Conservation (phyloP, 176 grass and related monocot genomes). For the Zoysia pacifica region DNA sequence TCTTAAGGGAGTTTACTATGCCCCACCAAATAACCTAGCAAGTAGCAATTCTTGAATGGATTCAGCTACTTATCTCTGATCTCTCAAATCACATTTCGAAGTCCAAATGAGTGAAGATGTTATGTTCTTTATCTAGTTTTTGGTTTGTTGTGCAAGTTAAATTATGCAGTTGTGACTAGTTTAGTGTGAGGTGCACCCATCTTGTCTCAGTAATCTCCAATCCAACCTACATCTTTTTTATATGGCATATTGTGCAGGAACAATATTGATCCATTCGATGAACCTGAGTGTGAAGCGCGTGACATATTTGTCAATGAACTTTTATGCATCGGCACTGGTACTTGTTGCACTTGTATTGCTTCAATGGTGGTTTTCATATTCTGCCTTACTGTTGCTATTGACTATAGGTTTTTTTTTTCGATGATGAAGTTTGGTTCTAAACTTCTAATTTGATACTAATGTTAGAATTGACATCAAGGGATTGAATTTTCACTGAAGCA, state of each 20-base stretch:
- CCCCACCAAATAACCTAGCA: not conserved
- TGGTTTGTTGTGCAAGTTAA: conserved; percentile 14
- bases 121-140: conserved; percentile 28
- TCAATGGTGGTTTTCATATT: conserved; percentile 12
- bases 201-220: not conserved
- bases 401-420: conserved; percentile 1
- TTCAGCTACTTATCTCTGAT: not conserved
- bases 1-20: not conserved
- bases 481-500: conserved; percentile 26
- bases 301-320: conserved; percentile 92
- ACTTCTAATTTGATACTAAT: conserved; percentile 25
- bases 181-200: not conserved
- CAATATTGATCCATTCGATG: conserved; percentile 77
- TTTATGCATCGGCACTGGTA: conserved; percentile 85
- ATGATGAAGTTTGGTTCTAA: conserved; percentile 19
- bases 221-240: conserved; percentile 25
- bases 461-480: conserved; percentile 15
- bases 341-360: conserved; percentile 19
- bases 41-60: not conserved
- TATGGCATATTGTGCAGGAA: conserved; percentile 52
- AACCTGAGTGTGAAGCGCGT: conserved; percentile 91
- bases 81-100: conserved; percentile 1
- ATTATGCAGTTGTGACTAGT: conserved; percentile 14
- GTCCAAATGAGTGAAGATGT: not conserved
- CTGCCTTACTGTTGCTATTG: not conserved